phyloP scores from a whole-genome alignment of 495 filamentous ascomycete genomes.

The Venustampulla echinocandica region DNA sequence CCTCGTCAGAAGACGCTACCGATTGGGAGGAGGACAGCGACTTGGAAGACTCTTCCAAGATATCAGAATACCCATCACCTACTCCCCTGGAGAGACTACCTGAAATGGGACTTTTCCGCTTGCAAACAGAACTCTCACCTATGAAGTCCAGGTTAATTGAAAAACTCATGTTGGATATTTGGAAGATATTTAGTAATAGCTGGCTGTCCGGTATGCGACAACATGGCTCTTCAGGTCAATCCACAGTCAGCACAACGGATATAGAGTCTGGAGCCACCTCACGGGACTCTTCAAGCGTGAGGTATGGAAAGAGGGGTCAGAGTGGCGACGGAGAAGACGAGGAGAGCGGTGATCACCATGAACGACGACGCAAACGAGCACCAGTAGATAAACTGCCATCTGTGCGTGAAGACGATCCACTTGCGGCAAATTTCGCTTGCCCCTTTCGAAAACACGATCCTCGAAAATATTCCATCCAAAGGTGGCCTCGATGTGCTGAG shows the following conservation, averaged over 20 bases:
- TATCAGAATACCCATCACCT: neutral
- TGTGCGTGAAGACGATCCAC: neutral
- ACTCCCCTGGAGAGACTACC: neutral
- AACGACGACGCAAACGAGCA: neutral
- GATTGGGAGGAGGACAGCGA: neutral
- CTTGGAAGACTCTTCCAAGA: too few species aligned
- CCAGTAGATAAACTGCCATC: neutral
- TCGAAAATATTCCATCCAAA: slow-evolving; percentile 3
- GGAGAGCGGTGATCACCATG: neutral
- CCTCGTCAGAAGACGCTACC: neutral
- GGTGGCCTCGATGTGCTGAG: slow-evolving; percentile 8
- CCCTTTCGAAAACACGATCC: slow-evolving; percentile 11
- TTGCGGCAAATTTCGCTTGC: slow-evolving; percentile 5
- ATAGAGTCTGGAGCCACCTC: too few species aligned
- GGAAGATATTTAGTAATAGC: neutral
- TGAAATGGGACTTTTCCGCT: neutral
- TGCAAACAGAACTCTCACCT: neutral
- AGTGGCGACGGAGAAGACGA: neutral
- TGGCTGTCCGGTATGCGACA: neutral
- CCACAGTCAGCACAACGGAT: neutral
- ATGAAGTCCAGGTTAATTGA: neutral
- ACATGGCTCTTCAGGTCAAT: neutral
- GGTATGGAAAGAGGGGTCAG: neutral
- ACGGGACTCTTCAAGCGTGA: neutral
- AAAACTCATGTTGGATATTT: neutral